Base-by-base conservation (phyloP, 2,329 filamentous ascomycete genomes). In the Knufia petricola region DNA sequence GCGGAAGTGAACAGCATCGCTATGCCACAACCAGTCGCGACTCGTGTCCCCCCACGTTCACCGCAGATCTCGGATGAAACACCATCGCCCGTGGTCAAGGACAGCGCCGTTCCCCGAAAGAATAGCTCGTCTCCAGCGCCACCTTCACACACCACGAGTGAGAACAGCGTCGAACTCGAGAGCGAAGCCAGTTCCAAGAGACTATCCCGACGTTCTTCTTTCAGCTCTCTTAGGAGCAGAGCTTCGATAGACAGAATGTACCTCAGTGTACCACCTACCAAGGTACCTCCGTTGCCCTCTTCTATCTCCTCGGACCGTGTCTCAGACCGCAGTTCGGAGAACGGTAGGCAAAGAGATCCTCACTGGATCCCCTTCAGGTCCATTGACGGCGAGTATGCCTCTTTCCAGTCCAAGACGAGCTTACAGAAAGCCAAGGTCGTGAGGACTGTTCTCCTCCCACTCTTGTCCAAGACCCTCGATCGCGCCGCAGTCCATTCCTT, bases 391-490 rank as follows among this genome's bases (percentile, higher is more conserved):
- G 82, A 85, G 44, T 55, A 47, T 21, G 45, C 13, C 49, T 78
- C 74, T 54, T 94, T 94, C 58, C 76, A 82, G 53, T 73, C 78
- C 50, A 94, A 88, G 65, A 79, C 82, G 28, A 84, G 75, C 58
- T 72, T 82, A 1, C 71, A 88, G 56, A 88, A 87, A 61, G 84
- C 87, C 54, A 82, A 80, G 54, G 76, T 89, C 39, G 76, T 95
- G 49, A 81, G 87, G 30, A 75, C 74, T 6, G 74, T 77, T 1
- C 72, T 95, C 3, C 66, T 94, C 15, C 85, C 87, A 0, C 94
- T 95, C 59, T 69, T 95, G 37, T 76, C 79, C 50, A 81, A 77
- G 45, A 82, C 88, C 58, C 76, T 77, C 51, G 69, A 76, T 28
- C 82, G 90, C 59, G 69, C 78, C 1, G 87, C 85, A 7, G 83